These are phyloP conservation scores for Carex scoparia DNA, from an alignment of 176 grass and related monocot genomes.

Conservation along the genomic window DNA sequence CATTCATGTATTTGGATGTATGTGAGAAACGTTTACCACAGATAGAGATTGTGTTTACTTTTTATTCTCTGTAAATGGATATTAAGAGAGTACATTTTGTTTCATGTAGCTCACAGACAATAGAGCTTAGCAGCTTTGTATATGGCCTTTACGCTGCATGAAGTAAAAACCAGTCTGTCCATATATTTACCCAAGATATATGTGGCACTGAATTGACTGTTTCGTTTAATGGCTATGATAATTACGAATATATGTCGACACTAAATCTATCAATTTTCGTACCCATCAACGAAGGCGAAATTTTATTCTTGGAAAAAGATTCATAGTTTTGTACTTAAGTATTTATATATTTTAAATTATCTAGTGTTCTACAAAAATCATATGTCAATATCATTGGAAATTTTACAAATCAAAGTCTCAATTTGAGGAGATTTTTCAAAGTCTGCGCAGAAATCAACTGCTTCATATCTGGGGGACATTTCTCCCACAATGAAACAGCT, in stretches of 20 bases:
- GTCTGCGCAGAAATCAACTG: neutral
- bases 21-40: neutral
- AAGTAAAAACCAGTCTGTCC: too few species aligned
- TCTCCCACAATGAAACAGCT: neutral
- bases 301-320: neutral
- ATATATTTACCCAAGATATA: neutral
- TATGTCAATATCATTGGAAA: conserved; percentile 7
- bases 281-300: neutral
- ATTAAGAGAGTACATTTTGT: too few species aligned
- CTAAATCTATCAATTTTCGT: neutral
- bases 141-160: too few species aligned
- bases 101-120: too few species aligned
- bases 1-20: neutral
- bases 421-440: neutral
- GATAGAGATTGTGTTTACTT: neutral
- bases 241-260: neutral
- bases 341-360: neutral
- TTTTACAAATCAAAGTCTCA: neutral
- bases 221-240: neutral
- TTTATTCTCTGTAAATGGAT: neutral
- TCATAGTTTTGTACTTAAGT: neutral
- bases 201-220: neutral
- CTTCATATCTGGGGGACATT: neutral
- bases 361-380: neutral
- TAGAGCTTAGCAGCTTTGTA: too few species aligned